Percentiles rank a stretch among this genome's conserved stretches.
Conservation (phyloP, 148 eudicot genomes). For the Vaccinium vitisidaea region DNA sequence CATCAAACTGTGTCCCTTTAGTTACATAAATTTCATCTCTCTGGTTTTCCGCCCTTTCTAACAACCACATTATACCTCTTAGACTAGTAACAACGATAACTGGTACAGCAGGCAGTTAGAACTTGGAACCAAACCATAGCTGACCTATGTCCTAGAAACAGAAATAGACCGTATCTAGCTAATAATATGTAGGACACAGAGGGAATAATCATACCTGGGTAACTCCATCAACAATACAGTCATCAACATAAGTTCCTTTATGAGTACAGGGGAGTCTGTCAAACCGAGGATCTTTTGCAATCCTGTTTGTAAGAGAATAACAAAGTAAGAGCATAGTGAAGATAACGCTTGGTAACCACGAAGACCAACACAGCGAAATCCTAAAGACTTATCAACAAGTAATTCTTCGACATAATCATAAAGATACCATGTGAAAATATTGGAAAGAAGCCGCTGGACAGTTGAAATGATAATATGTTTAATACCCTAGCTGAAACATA, state of each 20-base stretch:
- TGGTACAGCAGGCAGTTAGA: neutral
- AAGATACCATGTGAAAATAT: neutral
- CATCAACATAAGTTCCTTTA: conserved; percentile 99
- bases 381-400: neutral
- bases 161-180: neutral
- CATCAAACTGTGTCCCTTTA: neutral
- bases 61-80: neutral
- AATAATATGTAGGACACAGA: neutral
- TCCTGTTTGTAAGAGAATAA: conserved; percentile 43
- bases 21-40: neutral
- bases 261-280: conserved; percentile 94
- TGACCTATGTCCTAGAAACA: neutral
- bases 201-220: conserved; percentile 58
- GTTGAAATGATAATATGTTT: neutral
- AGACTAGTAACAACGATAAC: neutral
- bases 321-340: neutral
- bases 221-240: conserved; percentile 83
- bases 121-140: neutral
- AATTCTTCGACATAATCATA: neutral
- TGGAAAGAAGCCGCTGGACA: neutral
- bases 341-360: neutral
- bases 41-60: neutral
- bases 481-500: neutral
- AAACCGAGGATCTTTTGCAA: conserved; percentile 95
- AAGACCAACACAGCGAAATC: neutral